Percentiles rank a stretch among this genome's conserved stretches.
Conservation (phyloP, 306 rosid species). For the Alnus glutinosa region DNA sequence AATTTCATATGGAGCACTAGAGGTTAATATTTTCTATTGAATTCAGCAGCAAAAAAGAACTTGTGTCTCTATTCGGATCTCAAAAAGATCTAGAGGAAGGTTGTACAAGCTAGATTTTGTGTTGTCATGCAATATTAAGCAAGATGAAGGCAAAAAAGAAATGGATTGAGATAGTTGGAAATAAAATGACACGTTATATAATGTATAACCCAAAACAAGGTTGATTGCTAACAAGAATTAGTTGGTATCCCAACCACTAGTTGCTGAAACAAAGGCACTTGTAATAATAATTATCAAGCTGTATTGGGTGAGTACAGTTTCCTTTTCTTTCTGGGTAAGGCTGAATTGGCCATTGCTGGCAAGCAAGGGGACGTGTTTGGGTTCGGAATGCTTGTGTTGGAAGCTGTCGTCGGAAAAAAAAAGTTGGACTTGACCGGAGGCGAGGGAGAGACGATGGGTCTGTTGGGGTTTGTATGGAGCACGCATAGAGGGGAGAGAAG, state of each 20-base stretch:
- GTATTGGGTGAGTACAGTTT: too few species aligned
- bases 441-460: too few species aligned
- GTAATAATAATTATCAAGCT: too few species aligned
- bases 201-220: constrained; percentile 3
- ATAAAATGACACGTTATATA: neutral
- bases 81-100: neutral
- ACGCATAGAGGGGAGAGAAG: too few species aligned
- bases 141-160: neutral
- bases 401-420: too few species aligned
- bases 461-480: too few species aligned
- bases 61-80: neutral
- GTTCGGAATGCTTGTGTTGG: too few species aligned
- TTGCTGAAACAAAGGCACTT: constrained; percentile 10
- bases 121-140: neutral
- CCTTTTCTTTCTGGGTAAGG: too few species aligned
- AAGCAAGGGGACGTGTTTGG: too few species aligned
- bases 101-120: neutral
- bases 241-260: constrained; percentile 2
- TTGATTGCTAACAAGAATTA: constrained; percentile 5
- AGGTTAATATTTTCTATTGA: neutral
- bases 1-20: neutral
- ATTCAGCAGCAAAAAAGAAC: neutral
- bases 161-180: constrained; percentile 13
- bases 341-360: too few species aligned
- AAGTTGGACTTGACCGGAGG: too few species aligned